Base-by-base conservation (phyloP, 768 basidiomycete species). In the Rhodosporidiobolus sp. region DNA sequence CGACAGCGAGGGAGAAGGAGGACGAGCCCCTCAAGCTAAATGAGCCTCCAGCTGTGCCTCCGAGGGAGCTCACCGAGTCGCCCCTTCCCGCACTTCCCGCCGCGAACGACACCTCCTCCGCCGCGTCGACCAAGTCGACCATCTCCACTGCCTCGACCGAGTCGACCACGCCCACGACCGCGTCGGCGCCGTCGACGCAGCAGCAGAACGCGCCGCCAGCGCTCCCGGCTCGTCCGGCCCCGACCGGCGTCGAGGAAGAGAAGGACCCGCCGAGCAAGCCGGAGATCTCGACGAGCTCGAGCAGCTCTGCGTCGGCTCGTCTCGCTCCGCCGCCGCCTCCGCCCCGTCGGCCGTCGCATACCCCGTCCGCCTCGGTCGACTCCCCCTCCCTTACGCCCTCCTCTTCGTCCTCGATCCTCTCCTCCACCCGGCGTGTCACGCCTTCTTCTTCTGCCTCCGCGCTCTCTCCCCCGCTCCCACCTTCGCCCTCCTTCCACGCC, bases 391-490 rank as follows among this genome's bases (percentile, higher is more conserved):
- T 53, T 0, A 19, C 43, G 12, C 1, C 46, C 5, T 7, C 65
- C 10, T 1, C 61, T 4, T 20, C 64, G 1, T 53, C 65, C 43
- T 43, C 73, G 38, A 14, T 14, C 8, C 38, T 43, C 24, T 62
- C 34, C n/a, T n/a, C n/a, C n/a, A n/a, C n/a, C n/a, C n/a, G n/a
- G n/a, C n/a, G n/a, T n/a, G n/a, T 34, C 67, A 4, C 55, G 24
- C 38, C 26, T 76, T 77, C 70, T 65, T 81, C 79, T 62, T 82
- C 81, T 48, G 80, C 24, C 55, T 46, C 43, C 4, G 19, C 46
- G 35, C n/a, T 50, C 28, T 12, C 38, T 54, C 48, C 17, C 8
- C 48, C 48, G 9, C 10, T 19, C 48, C 48, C 48, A 19, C 17
- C 35, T 30, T 5, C 10, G 10, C 48, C 48, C 48, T 4, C 48